Evolutionary conservation across 305 asterid genomes (phyloP).

Genomic region (Rubia tinctorum): DNA sequence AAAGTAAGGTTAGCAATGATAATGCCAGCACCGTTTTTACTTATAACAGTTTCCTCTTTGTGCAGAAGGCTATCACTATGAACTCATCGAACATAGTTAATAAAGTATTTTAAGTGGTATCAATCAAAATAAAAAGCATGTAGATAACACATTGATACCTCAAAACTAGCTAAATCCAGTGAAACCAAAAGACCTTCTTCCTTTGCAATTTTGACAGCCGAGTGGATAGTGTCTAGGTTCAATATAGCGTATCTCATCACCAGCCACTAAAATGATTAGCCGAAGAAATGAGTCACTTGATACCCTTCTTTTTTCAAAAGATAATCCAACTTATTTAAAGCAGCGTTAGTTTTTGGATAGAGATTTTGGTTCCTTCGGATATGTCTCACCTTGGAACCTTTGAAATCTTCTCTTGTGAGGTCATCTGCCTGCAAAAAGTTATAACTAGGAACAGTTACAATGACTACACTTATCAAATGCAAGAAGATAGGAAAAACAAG

Average conservation of each 20-base stretch:
- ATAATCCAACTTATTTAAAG: neutral
- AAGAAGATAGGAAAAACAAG: neutral
- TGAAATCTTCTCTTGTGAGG: slow-evolving; percentile 65
- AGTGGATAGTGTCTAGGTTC: slow-evolving; percentile 64
- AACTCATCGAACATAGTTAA: neutral
- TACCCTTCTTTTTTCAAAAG: neutral
- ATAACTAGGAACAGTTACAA: slow-evolving; percentile 17
- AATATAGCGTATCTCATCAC: slow-evolving; percentile 78
- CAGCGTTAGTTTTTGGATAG: neutral
- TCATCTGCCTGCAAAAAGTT: slow-evolving; percentile 69
- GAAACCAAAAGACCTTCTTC: slow-evolving; percentile 84
- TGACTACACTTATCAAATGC: neutral
- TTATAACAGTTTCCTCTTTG: neutral
- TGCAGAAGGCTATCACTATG: neutral
- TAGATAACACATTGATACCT: slow-evolving; percentile 46
- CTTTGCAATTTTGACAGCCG: slow-evolving; percentile 80
- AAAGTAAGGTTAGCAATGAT: slow-evolving; percentile 14
- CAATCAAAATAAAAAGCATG: neutral
- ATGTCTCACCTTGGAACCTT: slow-evolving; percentile 79
- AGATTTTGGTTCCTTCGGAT: neutral
- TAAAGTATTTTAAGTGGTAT: neutral
- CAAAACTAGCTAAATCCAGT: slow-evolving; percentile 94
- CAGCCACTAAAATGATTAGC: slow-evolving; percentile 63
- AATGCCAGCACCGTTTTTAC: neutral
- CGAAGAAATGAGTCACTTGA: neutral